Base-by-base conservation (phyloP, 179 eudicot species). In the Heliamphora pulchella region DNA sequence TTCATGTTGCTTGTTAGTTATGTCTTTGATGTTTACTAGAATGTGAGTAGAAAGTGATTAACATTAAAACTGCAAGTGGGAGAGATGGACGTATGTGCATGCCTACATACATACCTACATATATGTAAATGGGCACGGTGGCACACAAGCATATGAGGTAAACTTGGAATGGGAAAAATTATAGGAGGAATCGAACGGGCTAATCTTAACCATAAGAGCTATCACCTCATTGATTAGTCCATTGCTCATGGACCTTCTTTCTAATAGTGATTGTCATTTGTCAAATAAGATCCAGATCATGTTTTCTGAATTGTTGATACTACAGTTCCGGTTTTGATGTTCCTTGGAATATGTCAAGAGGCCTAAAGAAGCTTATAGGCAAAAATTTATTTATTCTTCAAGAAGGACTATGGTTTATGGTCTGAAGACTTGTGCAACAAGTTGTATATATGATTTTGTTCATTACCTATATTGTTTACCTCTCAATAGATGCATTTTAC, bases 231-330 rank as follows among this genome's bases (percentile, higher is more conserved):
- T 72, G 15, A 17, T 7, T n/a, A 20, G 59, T 3, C 43, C n/a
- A 31, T 51, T 71, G 57, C 51, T 8, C 44, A 22, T 50, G 14
- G 11, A 39, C 55, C 8, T 3, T 55, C 9, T 7, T 14, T n/a
- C 44, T 14, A 50, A 22, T 22, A 31, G 50, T 55, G 9, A 15
- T 74, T 17, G 39, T 13, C 20, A 53, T 1, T 74, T 31, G 55
- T 11, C n/a, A 50, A 72, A 50, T 72, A 51, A 44, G 9, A 72
- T 50, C 75, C 6, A 3, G 14, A 53, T 43, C 41, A 72, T 39
- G 57, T 71, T 71, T 71, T 14, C n/a, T 39, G 48, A 71, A 48
- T 14, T 50, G 50, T 72, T 72, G 76, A 10, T 51, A 43, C 61
- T 72, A 53, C 44, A 20, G 76, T 39, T 39, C 5, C 54, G 20